phyloP scores from a whole-genome alignment of 148 eudicot species.

The Chenopodium suecicum region DNA sequence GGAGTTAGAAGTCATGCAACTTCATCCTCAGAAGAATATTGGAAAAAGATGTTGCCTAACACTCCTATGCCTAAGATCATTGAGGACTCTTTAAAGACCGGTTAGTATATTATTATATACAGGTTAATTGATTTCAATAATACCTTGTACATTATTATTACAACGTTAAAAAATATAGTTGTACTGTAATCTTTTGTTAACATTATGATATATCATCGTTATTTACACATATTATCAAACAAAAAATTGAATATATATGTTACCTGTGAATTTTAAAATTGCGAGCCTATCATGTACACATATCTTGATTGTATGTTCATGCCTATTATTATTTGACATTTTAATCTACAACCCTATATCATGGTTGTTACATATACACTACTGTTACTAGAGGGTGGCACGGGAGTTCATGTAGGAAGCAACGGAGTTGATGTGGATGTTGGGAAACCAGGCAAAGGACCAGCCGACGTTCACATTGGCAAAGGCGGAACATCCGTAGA shows the following conservation, averaged over 20 bases:
- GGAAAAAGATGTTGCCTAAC: constrained; percentile 66
- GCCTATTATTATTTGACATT: too few species aligned
- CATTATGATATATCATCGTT: too few species aligned
- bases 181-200: too few species aligned
- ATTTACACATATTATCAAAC: too few species aligned
- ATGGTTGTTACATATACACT: background rate
- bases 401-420: constrained; percentile 26
- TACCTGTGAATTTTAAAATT: too few species aligned
- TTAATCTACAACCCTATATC: background rate
- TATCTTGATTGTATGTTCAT: too few species aligned
- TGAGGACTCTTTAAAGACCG: constrained; percentile 38
- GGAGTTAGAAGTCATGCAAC: constrained; percentile 49
- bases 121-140: background rate
- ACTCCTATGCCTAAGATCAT: constrained; percentile 66
- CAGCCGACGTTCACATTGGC: constrained; percentile 42
- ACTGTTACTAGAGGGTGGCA: constrained; percentile 5
- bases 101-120: constrained; percentile 11
- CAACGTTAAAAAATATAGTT: too few species aligned
- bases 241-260: too few species aligned
- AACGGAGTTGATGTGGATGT: constrained; percentile 22
- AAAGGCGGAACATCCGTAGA: constrained; percentile 41
- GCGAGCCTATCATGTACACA: too few species aligned
- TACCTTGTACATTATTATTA: too few species aligned
- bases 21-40: constrained; percentile 47
- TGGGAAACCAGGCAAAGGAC: constrained; percentile 31